These are phyloP conservation scores for Tylopilus rubrobrunneus DNA, from an alignment of 768 basidiomycete genomes.

Conservation along the genomic window DNA sequence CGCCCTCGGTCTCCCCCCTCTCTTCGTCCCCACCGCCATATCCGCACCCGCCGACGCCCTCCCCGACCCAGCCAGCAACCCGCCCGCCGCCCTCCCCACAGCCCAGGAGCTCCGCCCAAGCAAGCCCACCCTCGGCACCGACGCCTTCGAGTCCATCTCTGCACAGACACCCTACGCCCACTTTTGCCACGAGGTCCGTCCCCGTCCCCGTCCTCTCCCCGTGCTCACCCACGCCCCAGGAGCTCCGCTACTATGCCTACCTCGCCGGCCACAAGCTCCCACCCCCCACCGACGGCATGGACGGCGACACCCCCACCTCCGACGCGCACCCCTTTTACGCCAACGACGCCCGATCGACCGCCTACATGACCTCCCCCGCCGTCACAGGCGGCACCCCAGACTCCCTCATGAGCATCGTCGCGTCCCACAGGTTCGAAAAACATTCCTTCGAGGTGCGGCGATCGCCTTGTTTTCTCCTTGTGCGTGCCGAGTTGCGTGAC, in stretches of 20 bases:
- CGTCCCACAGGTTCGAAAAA: slow-evolving; percentile 35
- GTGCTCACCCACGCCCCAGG: slow-evolving; percentile 31
- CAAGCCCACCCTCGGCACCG: slow-evolving; percentile 5
- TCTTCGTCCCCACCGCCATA: slow-evolving; percentile 44
- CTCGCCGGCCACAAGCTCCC: slow-evolving; percentile 15
- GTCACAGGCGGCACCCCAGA: slow-evolving; percentile 25
- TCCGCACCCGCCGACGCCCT: slow-evolving; percentile 6
- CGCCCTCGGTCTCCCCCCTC: slow-evolving; percentile 44
- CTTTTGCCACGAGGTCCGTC: slow-evolving; percentile 43
- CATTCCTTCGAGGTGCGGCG: slow-evolving; percentile 49
- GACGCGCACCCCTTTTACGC: slow-evolving; percentile 20
- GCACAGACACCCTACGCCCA: slow-evolving; percentile 33
- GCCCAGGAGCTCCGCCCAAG: slow-evolving; percentile 28
- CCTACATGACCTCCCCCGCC: slow-evolving; percentile 14
- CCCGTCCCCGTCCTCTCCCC: neutral
- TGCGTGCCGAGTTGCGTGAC: neutral
- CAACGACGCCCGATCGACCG: slow-evolving; percentile 21
- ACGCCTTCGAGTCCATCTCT: slow-evolving; percentile 38
- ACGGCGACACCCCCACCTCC: neutral
- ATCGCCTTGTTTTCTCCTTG: neutral
- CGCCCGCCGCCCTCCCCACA: slow-evolving; percentile 15
- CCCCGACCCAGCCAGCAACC: slow-evolving; percentile 3
- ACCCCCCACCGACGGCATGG: slow-evolving; percentile 1
- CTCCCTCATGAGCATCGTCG: slow-evolving; percentile 34
- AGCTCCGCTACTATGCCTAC: slow-evolving; percentile 43